Evolutionary conservation across 129 eudicot genomes (phyloP).

Genomic region (Escallonia rubra): DNA sequence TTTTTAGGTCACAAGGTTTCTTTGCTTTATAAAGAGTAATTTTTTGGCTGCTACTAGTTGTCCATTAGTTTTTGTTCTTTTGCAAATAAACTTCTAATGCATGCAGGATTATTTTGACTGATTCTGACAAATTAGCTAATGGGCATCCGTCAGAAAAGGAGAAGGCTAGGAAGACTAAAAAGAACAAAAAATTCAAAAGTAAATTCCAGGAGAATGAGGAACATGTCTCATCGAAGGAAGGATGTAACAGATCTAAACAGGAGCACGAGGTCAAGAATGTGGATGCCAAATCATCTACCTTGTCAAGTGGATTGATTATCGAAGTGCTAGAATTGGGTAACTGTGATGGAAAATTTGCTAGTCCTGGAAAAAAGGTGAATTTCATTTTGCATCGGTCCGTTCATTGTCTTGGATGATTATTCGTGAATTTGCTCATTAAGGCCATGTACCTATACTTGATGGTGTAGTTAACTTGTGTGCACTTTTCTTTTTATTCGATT

Average conservation of each 20-base stretch:
- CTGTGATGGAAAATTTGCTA: slow-evolving; percentile 72
- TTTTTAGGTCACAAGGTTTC: too few species aligned
- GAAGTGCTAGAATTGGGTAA: slow-evolving; percentile 52
- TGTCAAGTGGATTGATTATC: slow-evolving; percentile 67
- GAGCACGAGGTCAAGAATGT: slow-evolving; percentile 21
- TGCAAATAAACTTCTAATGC: too few species aligned
- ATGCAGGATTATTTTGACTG: too few species aligned
- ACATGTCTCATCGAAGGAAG: background rate
- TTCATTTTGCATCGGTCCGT: background rate
- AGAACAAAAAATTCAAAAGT: slow-evolving; percentile 46
- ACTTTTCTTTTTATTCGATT: too few species aligned
- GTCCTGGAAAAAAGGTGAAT: slow-evolving; percentile 70
- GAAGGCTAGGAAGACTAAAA: slow-evolving; percentile 11
- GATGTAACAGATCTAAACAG: background rate
- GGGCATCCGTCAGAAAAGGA: slow-evolving; percentile 24
- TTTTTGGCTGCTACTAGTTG: too few species aligned
- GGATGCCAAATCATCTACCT: slow-evolving; percentile 23
- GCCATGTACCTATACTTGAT: background rate
- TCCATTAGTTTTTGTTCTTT: too few species aligned
- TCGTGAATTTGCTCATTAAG: background rate
- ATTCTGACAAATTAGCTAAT: too few species aligned
- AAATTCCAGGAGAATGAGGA: slow-evolving; percentile 33
- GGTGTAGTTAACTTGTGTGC: background rate
- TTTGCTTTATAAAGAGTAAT: too few species aligned
- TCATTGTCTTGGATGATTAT: background rate